A percentile compares a stretch with the other conserved stretches of the same genome.
Evolutionary conservation across 2,329 filamentous ascomycete species (phyloP).

Genomic region (Epichloe baconii): DNA sequence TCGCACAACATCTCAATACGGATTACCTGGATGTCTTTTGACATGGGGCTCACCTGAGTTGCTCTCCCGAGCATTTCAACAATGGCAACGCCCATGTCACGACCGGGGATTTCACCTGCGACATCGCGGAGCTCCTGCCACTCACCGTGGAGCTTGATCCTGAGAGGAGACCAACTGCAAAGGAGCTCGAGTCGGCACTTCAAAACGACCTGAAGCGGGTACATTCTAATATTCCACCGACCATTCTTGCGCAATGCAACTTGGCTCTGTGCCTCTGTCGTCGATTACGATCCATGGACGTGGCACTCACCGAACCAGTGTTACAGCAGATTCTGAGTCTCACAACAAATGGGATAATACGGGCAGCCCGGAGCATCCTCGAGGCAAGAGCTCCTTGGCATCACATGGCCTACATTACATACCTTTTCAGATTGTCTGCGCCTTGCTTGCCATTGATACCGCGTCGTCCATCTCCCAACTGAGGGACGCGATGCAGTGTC

Average conservation of each 20-base stretch:
- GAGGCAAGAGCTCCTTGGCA: constrained; percentile 38
- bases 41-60: constrained; percentile 41
- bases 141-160: constrained; percentile 42
- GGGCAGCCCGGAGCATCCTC: constrained; percentile 32
- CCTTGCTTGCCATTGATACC: constrained; percentile 41
- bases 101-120: constrained; percentile 29
- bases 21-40: constrained; percentile 46
- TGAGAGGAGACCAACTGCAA: constrained; percentile 25
- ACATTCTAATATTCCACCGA: constrained; percentile 25
- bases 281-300: constrained; percentile 36
- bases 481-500: constrained; percentile 34
- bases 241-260: constrained; percentile 39
- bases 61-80: constrained; percentile 30
- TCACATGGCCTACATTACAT: constrained; percentile 48
- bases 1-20: constrained; percentile 45
- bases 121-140: constrained; percentile 39
- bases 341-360: constrained; percentile 31
- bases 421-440: constrained; percentile 44
- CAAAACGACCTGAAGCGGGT: constrained; percentile 24
- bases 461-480: constrained; percentile 33
- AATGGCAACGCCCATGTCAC: constrained; percentile 24
- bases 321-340: constrained; percentile 35
- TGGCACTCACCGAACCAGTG: constrained; percentile 27
- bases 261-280: constrained; percentile 42
- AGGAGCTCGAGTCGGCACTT: constrained; percentile 30